phyloP scores from a whole-genome alignment of 1,284 basidiomycete genomes.

The Rhodofomes roseus region DNA sequence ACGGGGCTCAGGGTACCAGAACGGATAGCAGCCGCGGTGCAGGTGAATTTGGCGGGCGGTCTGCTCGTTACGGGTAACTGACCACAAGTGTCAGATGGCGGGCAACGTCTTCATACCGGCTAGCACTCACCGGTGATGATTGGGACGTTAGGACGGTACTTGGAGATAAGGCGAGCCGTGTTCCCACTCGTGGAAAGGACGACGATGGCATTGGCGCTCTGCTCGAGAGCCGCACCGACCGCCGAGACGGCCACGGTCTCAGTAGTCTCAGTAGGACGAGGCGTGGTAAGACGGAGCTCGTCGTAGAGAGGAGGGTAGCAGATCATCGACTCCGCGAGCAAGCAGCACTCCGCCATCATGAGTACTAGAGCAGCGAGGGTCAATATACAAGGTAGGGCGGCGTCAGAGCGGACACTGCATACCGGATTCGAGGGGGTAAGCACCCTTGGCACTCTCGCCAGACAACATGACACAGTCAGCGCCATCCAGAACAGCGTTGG shows the following conservation, averaged over 20 bases:
- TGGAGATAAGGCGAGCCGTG: slow-evolving; percentile 94
- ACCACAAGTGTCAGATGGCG: slow-evolving; percentile 5
- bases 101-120: neutral
- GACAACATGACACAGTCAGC: slow-evolving; percentile 99
- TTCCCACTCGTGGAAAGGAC: slow-evolving; percentile 97
- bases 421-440: slow-evolving; percentile 93
- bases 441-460: slow-evolving; percentile 95
- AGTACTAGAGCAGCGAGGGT: slow-evolving; percentile 51
- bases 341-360: slow-evolving; percentile 99
- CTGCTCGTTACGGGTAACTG: slow-evolving; percentile 94
- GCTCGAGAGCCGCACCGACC: slow-evolving; percentile 92
- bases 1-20: slow-evolving; percentile 93
- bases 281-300: slow-evolving; percentile 76
- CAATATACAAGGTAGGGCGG: slow-evolving; percentile 11
- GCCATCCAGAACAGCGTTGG: slow-evolving; percentile 96
- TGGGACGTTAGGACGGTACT: slow-evolving; percentile 93
- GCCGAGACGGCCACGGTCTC: slow-evolving; percentile 95
- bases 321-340: slow-evolving; percentile 90
- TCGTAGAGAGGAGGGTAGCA: slow-evolving; percentile 92
- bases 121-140: slow-evolving; percentile 78
- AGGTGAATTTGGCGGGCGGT: slow-evolving; percentile 97
- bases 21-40: slow-evolving; percentile 96
- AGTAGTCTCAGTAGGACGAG: slow-evolving; percentile 85
- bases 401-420: slow-evolving; percentile 21
- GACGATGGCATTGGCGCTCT: slow-evolving; percentile 90